A percentile compares a stretch with the other conserved stretches of the same genome.
Evolutionary conservation across 129 eudicot species (phyloP).

Genomic region (Logfia minima): DNA sequence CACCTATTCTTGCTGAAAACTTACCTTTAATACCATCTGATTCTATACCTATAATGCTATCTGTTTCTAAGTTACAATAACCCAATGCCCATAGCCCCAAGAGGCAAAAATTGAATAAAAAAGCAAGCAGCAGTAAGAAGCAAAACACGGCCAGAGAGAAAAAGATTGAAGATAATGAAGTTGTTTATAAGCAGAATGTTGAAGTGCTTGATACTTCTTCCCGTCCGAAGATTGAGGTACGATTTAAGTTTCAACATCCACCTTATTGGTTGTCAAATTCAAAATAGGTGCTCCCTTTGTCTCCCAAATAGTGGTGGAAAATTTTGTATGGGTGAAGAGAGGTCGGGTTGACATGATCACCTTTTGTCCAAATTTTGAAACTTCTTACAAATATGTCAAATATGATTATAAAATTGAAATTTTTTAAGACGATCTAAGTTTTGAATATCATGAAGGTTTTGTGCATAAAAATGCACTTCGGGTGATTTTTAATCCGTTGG

Average conservation of each 20-base stretch:
- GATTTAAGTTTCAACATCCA: background rate
- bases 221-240: constrained; percentile 23
- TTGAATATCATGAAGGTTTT: background rate
- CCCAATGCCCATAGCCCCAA: constrained; percentile 18
- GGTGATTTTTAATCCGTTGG: background rate
- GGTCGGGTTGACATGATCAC: background rate
- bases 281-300: background rate
- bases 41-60: background rate
- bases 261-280: background rate
- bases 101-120: constrained; percentile 17
- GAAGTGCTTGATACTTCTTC: constrained; percentile 9
- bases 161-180: constrained; percentile 12
- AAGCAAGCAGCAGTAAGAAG: constrained; percentile 18
- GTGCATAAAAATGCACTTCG: background rate
- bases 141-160: constrained; percentile 9
- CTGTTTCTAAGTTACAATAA: constrained; percentile 24
- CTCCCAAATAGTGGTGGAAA: background rate
- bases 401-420: background rate
- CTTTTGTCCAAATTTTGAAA: background rate
- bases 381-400: background rate
- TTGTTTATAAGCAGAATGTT: background rate
- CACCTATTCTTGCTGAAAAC: background rate
- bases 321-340: too few relatives aligned
- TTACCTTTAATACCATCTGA: too few relatives aligned
- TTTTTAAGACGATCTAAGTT: background rate